Evolutionary conservation across 1,284 basidiomycete species (phyloP).

Genomic region (Apiotrichum domesticum): DNA sequence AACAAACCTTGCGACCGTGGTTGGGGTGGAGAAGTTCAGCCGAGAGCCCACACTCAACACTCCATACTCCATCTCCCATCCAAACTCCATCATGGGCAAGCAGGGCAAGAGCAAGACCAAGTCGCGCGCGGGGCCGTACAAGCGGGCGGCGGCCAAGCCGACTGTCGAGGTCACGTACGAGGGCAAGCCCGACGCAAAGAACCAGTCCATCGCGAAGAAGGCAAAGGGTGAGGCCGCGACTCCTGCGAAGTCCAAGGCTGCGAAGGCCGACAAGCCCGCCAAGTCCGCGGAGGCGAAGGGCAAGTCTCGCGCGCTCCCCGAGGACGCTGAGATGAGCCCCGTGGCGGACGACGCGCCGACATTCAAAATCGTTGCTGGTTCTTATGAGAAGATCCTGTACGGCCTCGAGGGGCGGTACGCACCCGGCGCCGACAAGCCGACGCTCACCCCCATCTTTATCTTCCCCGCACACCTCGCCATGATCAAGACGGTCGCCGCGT

Average conservation of each 20-base stretch:
- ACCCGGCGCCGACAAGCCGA: slow-evolving; percentile 20
- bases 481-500: slow-evolving; percentile 80
- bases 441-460: slow-evolving; percentile 78
- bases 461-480: slow-evolving; percentile 94
- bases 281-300: slow-evolving; percentile 90
- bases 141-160: slow-evolving; percentile 25
- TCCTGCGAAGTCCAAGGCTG: slow-evolving; percentile 22
- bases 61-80: neutral
- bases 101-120: slow-evolving; percentile 19
- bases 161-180: slow-evolving; percentile 39
- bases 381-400: slow-evolving; percentile 93
- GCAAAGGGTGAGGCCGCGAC: neutral
- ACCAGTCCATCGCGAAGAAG: slow-evolving; percentile 17
- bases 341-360: slow-evolving; percentile 34
- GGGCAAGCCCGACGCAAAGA: slow-evolving; percentile 12
- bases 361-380: slow-evolving; percentile 83
- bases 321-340: neutral
- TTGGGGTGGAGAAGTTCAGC: no score
- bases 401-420: slow-evolving; percentile 65
- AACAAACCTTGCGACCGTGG: neutral
- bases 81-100: slow-evolving; percentile 30
- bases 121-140: slow-evolving; percentile 7
- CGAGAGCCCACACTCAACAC: no score
- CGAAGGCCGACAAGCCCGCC: slow-evolving; percentile 93
- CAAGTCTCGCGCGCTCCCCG: slow-evolving; percentile 12